Evolutionary conservation across 2,329 filamentous ascomycete species (phyloP).

Genomic region (Apiospora aurea): DNA sequence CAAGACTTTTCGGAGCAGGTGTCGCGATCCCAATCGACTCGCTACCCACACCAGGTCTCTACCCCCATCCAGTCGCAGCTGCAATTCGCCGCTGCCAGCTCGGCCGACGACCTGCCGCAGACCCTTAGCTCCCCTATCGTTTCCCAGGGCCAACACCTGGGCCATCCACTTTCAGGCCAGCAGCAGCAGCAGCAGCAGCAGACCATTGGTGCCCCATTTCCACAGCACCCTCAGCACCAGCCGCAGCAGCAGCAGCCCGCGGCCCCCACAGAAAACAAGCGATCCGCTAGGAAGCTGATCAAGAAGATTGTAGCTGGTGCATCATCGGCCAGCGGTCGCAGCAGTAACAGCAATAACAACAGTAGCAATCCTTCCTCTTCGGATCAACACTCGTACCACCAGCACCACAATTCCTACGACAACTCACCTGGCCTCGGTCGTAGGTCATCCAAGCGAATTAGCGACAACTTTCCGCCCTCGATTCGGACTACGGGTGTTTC

Average conservation of each 20-base stretch:
- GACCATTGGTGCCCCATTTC: conserved; percentile 25
- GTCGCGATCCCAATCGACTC: conserved; percentile 54
- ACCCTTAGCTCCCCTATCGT: conserved; percentile 29
- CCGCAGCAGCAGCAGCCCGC: conserved; percentile 32
- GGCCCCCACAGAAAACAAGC: conserved; percentile 50
- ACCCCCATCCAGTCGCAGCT: conserved; percentile 33
- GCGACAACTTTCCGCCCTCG: conserved; percentile 51
- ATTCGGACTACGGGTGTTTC: conserved; percentile 47
- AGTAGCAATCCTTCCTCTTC: conserved; percentile 26
- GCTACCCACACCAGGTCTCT: conserved; percentile 32
- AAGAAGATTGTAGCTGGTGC: conserved; percentile 55
- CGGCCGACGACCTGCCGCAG: conserved; percentile 51
- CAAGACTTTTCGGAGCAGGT: conserved; percentile 56
- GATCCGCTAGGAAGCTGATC: conserved; percentile 60
- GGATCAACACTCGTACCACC: conserved; percentile 35
- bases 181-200: conserved; percentile 28
- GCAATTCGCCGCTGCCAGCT: conserved; percentile 47
- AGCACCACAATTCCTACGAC: conserved; percentile 49
- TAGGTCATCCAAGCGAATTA: conserved; percentile 64
- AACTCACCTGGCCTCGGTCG: conserved; percentile 58
- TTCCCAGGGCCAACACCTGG: conserved; percentile 27
- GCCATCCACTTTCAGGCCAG: conserved; percentile 35
- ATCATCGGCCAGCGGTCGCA: conserved; percentile 39
- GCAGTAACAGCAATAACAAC: conserved; percentile 31
- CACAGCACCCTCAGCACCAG: conserved; percentile 28